These are phyloP conservation scores for Taxillus chinensis DNA, from an alignment of 164 flowering plant species.

Conservation along the genomic window DNA sequence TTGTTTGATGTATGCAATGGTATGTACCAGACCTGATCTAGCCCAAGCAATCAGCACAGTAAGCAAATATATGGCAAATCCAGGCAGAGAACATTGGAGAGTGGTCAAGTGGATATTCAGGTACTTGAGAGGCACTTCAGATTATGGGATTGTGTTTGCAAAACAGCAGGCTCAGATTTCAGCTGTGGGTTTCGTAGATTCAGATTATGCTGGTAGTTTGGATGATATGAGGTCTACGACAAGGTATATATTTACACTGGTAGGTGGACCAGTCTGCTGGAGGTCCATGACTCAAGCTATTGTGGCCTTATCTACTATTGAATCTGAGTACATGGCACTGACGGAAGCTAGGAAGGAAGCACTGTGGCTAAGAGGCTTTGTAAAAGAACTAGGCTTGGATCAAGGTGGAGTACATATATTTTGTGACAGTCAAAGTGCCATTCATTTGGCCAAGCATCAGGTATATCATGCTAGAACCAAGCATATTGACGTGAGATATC, in stretches of 20 bases:
- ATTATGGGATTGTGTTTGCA: not conserved
- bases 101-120: too few species aligned
- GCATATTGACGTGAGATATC: too few species aligned
- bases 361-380: not conserved
- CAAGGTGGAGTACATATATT: not conserved
- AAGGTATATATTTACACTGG: not conserved
- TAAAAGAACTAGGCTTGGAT: not conserved
- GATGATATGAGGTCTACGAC: not conserved
- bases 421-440: slow-evolving; percentile 1
- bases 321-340: not conserved
- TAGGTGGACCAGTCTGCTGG: not conserved
- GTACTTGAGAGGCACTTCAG: too few species aligned
- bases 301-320: not conserved
- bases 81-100: not conserved
- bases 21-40: not conserved
- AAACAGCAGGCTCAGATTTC: not conserved
- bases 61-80: not conserved
- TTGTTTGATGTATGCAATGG: slow-evolving; percentile 1
- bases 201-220: not conserved
- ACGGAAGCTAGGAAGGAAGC: not conserved
- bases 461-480: too few species aligned
- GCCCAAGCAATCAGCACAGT: not conserved
- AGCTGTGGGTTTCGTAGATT: not conserved
- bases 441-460: not conserved
- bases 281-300: not conserved